Evolutionary conservation across 176 grass and related monocot species (phyloP), one percentile per base, ranked within the genome.

Genomic region (Musa beccarii): DNA sequence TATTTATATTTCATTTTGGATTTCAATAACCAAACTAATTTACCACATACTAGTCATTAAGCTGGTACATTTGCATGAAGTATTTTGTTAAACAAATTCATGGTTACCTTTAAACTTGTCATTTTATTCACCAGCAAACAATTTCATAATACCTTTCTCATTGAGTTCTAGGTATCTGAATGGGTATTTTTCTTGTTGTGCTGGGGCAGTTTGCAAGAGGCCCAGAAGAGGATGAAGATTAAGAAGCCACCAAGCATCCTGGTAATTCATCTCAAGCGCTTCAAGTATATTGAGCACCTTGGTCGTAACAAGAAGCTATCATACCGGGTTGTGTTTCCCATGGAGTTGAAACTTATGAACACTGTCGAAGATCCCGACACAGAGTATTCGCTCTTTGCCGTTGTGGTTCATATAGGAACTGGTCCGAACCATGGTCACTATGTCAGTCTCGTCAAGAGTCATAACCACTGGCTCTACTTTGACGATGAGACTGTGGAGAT

Each of bases 161-260:
- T 17, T 6, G 78, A 63, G 43, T 76, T 19, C 59, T 79, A 63
- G 49, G 19, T 51, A 43, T 43, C 34, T 43, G 34, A 43, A 43
- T 43, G 34, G 34, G 52, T 75, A 75, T n/a, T 62, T 82, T 22
- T 20, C 34, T 69, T 90, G 8, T 68, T 68, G 12, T 14, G 11
- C 28, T 68, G 66, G 15, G 43, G 20, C 83, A 97, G 93, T 82
- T 81, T 98, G 67, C 94, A 98, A 84, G 90, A 98, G 90, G 94
- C 94, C 9, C 88, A 98, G 79, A 98, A 98, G 84, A 89, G 90
- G 77, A 89, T 98, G 94, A 98, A 98, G 80, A 93, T 98, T 78
- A 98, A 98, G 82, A 89, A 93, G 76, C 86, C 84, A 53, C 94
- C 94, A 77, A 98, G 88, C 80, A 87, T 98, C 54, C 82, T 98